Conservation (phyloP, 169 alveolate genomes). For the Babesia bovis region DNA sequence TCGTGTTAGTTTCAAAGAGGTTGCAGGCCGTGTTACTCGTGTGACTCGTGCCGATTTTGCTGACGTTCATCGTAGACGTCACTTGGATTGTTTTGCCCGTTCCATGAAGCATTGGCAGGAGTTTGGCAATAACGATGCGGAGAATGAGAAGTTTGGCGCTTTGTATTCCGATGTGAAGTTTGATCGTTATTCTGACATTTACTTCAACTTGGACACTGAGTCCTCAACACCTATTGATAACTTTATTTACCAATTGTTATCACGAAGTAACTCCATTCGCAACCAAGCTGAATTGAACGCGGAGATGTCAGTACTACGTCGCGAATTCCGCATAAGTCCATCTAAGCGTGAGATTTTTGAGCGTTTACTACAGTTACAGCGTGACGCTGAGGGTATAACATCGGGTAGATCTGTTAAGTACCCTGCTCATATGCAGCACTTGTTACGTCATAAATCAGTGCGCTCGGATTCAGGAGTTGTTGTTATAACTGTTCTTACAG, state of each 20-base stretch:
- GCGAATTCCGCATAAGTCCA: conserved; percentile 70
- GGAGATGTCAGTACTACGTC: conserved; percentile 57
- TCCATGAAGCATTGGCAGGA: conserved; percentile 61
- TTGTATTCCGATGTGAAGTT: conserved; percentile 26
- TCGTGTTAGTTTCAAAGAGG: conserved; percentile 45
- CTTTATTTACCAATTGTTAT: conserved; percentile 46
- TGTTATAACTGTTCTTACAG: conserved; percentile 91
- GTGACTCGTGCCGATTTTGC: conserved; percentile 61
- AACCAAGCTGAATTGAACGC: conserved; percentile 28
- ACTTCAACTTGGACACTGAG: conserved; percentile 27
- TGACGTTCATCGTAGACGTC: conserved; percentile 57
- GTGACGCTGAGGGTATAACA: neutral
- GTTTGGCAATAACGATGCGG: conserved; percentile 28
- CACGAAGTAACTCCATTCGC: conserved; percentile 5
- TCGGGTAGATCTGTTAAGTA: conserved; percentile 33
- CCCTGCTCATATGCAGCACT: conserved; percentile 68
- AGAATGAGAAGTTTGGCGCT: neutral
- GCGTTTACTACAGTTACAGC: conserved; percentile 35
- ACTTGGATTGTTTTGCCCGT: conserved; percentile 57
- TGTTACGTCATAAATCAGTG: conserved; percentile 81
- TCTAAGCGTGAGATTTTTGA: conserved; percentile 73
- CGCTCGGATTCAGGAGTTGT: conserved; percentile 89
- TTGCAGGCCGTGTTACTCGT: conserved; percentile 59
- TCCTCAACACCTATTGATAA: conserved; percentile 30
- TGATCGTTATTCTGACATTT: conserved; percentile 43